phyloP scores from a whole-genome alignment of 2,329 filamentous ascomycete species.

The Cyclaneusma minus region DNA sequence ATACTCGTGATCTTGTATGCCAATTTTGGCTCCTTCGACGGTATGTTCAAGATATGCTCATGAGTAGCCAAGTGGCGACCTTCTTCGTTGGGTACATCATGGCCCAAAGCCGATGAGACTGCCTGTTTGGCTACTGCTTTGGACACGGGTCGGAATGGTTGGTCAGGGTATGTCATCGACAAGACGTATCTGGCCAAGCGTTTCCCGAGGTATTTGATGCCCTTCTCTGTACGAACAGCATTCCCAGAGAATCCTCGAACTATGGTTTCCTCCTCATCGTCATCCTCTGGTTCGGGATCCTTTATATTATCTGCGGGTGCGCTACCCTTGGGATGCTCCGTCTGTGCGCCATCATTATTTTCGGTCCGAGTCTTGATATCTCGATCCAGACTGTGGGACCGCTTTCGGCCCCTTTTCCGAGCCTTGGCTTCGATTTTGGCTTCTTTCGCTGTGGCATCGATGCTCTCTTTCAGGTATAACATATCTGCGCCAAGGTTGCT shows the following conservation, averaged over 20 bases:
- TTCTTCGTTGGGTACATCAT: conserved; percentile 23
- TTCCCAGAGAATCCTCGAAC: conserved; percentile 85
- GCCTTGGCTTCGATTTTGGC: conserved; percentile 53
- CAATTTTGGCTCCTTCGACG: conserved; percentile 25
- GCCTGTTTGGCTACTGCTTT: conserved; percentile 30
- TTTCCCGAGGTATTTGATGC: conserved; percentile 95
- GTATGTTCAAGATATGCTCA: conserved; percentile 35
- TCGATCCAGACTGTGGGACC: background rate
- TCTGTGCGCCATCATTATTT: conserved; percentile 4
- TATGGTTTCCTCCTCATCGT: conserved; percentile 72
- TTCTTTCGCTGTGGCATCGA: conserved; percentile 67
- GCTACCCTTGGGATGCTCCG: too few species aligned
- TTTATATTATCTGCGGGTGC: too few species aligned
- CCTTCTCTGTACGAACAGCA: conserved; percentile 77
- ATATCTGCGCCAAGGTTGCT: conserved; percentile 94
- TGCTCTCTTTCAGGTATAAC: conserved; percentile 94
- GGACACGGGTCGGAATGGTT: conserved; percentile 61
- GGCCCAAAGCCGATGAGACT: conserved; percentile 24
- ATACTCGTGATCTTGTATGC: conserved; percentile 84
- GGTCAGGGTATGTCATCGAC: conserved; percentile 82
- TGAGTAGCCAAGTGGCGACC: conserved; percentile 35
- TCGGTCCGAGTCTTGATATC: conserved; percentile 2
- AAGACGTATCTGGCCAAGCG: conserved; percentile 83
- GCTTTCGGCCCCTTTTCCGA: conserved; percentile 20
- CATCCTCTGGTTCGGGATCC: conserved; percentile 15